Conservation (phyloP, 306 rosid genomes). For the Cyamopsis tetragonoloba region DNA sequence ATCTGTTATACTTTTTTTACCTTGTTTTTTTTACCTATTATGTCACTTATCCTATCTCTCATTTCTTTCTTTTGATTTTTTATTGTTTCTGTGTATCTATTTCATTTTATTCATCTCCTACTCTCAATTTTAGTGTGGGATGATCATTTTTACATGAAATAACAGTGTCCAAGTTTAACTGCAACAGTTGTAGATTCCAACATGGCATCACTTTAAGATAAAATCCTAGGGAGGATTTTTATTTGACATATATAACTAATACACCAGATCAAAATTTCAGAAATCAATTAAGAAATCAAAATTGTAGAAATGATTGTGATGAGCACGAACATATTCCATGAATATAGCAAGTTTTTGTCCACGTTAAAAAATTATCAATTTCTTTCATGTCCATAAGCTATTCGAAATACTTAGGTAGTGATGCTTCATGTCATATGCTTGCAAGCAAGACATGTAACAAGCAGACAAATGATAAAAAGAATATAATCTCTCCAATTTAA, state of each 20-base stretch:
- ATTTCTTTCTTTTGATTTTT: too few species aligned
- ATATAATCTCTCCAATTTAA: neutral
- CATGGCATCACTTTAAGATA: conserved; percentile 14
- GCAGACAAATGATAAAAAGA: conserved; percentile 18
- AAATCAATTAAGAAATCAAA: conserved; percentile 21
- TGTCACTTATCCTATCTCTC: too few species aligned
- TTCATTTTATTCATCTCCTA: too few species aligned
- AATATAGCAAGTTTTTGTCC: conserved; percentile 22
- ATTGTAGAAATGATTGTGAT: conserved; percentile 9
- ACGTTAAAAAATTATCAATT: conserved; percentile 19
- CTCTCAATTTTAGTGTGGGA: too few species aligned
- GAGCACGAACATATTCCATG: conserved; percentile 21
- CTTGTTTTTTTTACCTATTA: too few species aligned
- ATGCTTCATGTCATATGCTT: conserved; percentile 17
- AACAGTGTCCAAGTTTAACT: neutral
- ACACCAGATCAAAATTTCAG: neutral
- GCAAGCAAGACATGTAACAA: conserved; percentile 30
- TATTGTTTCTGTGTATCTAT: too few species aligned
- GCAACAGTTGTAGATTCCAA: neutral
- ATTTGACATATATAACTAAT: too few species aligned
- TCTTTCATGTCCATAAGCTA: conserved; percentile 28
- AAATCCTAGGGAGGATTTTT: too few species aligned
- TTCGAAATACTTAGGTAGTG: conserved; percentile 23
- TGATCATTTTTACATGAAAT: too few species aligned
- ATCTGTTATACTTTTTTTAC: too few species aligned